Percentiles rank a stretch among this genome's conserved stretches.
These are phyloP conservation scores for Thielaviopsis populi DNA, from an alignment of 2,329 filamentous ascomycete species.

Conservation along the genomic window DNA sequence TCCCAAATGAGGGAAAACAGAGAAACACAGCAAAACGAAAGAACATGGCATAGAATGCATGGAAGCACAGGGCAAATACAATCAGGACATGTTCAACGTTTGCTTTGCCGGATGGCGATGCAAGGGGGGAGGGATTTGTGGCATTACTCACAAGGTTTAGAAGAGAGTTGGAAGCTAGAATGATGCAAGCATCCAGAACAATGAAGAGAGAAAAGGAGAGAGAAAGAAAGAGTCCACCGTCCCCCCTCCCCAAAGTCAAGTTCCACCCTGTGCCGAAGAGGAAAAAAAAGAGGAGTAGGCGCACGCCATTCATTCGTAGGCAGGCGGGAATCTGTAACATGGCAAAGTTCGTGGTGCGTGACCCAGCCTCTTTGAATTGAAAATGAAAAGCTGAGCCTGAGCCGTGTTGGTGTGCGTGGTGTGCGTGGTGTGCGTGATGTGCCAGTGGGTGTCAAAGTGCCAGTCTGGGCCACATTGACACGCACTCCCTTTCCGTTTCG, in stretches of 20 bases:
- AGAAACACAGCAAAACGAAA: not conserved
- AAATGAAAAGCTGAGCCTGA: not conserved
- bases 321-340: not conserved
- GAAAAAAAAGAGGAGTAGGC: not conserved
- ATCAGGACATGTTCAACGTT: not conserved
- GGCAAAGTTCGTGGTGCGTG: not conserved
- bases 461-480: not conserved
- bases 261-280: not conserved
- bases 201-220: too few relatives aligned
- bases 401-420: not conserved
- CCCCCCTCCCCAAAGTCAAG: too few relatives aligned
- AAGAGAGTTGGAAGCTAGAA: not conserved
- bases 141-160: not conserved
- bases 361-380: not conserved
- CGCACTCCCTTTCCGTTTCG: not conserved
- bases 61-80: not conserved
- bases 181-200: too few relatives aligned
- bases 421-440: not conserved
- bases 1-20: not conserved
- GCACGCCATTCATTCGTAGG: not conserved
- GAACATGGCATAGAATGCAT: not conserved
- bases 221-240: not conserved
- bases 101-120: not conserved
- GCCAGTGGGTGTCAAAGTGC: not conserved
- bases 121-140: not conserved